A percentile compares a stretch with the other conserved stretches of the same genome.
These are phyloP conservation scores for Agarophyton chilense DNA, from an alignment of 23 red algal species.

Conservation along the genomic window DNA sequence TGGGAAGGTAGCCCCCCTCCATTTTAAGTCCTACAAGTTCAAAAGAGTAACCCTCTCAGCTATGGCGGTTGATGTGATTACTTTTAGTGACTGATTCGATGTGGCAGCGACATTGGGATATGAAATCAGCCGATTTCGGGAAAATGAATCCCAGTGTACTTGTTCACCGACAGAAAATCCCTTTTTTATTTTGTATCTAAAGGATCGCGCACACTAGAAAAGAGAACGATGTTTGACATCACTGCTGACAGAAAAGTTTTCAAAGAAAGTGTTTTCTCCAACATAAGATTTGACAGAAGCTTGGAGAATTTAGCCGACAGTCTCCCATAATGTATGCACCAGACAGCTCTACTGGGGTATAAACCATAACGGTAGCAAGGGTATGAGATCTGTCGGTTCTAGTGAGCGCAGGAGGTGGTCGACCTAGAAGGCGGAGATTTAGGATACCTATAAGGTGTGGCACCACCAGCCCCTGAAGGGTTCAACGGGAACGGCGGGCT, in stretches of 20 bases:
- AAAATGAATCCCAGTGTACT: neutral
- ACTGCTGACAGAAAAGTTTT: conserved; percentile 5
- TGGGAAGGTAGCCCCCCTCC: neutral
- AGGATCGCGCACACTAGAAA: conserved; percentile 18
- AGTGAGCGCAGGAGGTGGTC: too few relatives aligned
- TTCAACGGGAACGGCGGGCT: too few relatives aligned
- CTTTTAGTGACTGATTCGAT: too few relatives aligned
- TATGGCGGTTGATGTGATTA: conserved; percentile 30
- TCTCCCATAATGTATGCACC: too few relatives aligned
- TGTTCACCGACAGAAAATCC: conserved; percentile 14
- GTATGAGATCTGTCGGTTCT: too few relatives aligned
- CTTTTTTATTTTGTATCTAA: conserved; percentile 49
- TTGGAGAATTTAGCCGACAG: conserved; percentile 16
- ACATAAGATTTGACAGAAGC: conserved; percentile 20
- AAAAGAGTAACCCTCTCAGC: conserved; percentile 15
- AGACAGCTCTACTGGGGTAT: too few relatives aligned
- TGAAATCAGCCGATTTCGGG: neutral
- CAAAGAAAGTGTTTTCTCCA: neutral
- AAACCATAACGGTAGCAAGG: too few relatives aligned
- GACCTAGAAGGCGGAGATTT: too few relatives aligned
- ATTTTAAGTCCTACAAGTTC: conserved; percentile 40
- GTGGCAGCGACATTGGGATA: neutral
- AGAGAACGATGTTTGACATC: conserved; percentile 46
- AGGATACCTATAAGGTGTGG: too few relatives aligned
- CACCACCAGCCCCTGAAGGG: too few relatives aligned